Conservation (phyloP, 495 filamentous ascomycete genomes). For the Penicillium parvum region DNA sequence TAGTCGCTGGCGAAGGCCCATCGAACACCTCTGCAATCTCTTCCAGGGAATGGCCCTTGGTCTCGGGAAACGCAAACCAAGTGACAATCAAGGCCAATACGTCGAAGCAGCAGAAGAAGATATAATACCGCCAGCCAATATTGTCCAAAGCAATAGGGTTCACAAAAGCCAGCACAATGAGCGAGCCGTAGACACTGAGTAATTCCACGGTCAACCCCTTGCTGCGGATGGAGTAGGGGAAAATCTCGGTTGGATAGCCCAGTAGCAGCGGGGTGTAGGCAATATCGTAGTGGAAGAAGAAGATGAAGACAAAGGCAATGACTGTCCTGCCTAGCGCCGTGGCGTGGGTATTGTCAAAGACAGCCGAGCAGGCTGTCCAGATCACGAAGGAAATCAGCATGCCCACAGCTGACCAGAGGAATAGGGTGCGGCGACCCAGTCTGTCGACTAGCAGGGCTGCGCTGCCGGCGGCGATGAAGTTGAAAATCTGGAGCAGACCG, state of each 20-base stretch:
- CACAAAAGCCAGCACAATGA: constrained; percentile 52
- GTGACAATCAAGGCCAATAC: constrained; percentile 54
- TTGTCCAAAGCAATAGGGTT: constrained; percentile 58
- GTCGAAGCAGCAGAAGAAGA: constrained; percentile 48
- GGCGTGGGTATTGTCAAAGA: constrained; percentile 46
- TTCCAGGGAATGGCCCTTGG: constrained; percentile 58
- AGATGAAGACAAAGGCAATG: constrained; percentile 58
- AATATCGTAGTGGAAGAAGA: constrained; percentile 9
- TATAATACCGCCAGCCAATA: constrained; percentile 57
- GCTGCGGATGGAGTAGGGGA: constrained; percentile 62
- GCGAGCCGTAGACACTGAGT: constrained; percentile 48
- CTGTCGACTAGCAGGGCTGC: constrained; percentile 55
- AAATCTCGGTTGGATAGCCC: constrained; percentile 60
- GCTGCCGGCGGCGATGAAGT: constrained; percentile 35
- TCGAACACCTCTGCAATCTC: constrained; percentile 62
- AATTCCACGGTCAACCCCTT: constrained; percentile 67
- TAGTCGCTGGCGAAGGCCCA: constrained; percentile 32
- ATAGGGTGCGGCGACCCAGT: constrained; percentile 54
- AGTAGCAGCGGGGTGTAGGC: constrained; percentile 59
- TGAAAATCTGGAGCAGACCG: constrained; percentile 22
- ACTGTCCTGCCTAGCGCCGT: constrained; percentile 45
- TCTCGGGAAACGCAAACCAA: constrained; percentile 66
- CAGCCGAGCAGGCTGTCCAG: constrained; percentile 55
- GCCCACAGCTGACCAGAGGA: constrained; percentile 53
- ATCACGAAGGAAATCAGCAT: constrained; percentile 57